Conservation (phyloP, 202 grass and related monocot genomes). For the Musa balbisiana region DNA sequence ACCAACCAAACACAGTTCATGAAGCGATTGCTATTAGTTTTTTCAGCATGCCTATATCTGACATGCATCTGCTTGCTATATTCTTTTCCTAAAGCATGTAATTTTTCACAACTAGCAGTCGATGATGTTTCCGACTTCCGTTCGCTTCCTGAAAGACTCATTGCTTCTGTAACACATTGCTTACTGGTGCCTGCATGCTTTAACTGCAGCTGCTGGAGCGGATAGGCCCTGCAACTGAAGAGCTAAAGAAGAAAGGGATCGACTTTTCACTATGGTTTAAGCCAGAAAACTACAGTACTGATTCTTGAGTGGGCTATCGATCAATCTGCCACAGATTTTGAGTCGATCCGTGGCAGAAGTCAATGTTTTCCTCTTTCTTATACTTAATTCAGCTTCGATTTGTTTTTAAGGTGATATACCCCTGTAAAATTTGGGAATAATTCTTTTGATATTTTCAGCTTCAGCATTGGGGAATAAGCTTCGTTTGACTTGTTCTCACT, state of each 20-base stretch:
- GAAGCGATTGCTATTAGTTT: too few species aligned
- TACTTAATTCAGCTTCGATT: too few species aligned
- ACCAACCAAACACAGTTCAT: background rate
- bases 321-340: background rate
- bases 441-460: too few species aligned
- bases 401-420: too few species aligned
- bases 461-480: too few species aligned
- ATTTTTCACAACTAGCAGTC: background rate
- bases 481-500: too few species aligned
- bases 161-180: too few species aligned
- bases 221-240: constrained; percentile 77
- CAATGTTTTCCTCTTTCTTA: too few species aligned
- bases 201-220: constrained; percentile 70
- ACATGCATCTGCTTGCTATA: background rate
- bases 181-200: background rate
- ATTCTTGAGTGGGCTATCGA: constrained; percentile 43
- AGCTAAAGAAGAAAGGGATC: constrained; percentile 88
- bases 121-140: background rate
- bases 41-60: too few species aligned
- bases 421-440: too few species aligned
- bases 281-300: constrained; percentile 58
- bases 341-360: too few species aligned
- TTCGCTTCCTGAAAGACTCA: too few species aligned
- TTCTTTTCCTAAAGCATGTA: background rate
- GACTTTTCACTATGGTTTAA: constrained; percentile 95